Evolutionary conservation across 2,329 filamentous ascomycete genomes (phyloP).

Genomic region (Trichoderma lentiforme): DNA sequence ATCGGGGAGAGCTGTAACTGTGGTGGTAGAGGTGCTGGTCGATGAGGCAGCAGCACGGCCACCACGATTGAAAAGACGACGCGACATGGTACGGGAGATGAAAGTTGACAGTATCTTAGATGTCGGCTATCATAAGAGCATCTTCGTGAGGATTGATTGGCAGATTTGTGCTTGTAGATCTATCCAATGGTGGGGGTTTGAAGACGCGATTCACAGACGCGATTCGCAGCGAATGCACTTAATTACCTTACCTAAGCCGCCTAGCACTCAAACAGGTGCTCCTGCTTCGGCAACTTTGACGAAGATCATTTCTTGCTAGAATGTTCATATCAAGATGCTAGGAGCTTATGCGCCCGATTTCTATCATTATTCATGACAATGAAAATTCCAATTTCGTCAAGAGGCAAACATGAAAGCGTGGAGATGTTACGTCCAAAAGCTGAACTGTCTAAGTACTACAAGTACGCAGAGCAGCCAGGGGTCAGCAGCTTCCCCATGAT

Average conservation of each 20-base stretch:
- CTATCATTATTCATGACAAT: background rate
- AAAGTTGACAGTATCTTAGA: background rate
- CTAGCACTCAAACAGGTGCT: background rate
- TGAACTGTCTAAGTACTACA: background rate
- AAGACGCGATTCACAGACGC: conserved; percentile 8
- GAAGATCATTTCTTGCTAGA: background rate
- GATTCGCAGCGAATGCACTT: background rate
- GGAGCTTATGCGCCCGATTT: background rate
- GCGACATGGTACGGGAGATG: conserved; percentile 29
- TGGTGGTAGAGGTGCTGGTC: conserved; percentile 24
- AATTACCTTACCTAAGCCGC: background rate
- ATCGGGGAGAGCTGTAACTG: conserved; percentile 36
- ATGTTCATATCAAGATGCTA: background rate
- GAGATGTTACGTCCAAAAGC: background rate
- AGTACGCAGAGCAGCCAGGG: background rate
- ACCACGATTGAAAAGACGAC: conserved; percentile 31
- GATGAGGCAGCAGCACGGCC: conserved; percentile 19
- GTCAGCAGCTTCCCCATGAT: background rate
- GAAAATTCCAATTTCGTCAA: background rate
- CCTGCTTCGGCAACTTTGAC: background rate
- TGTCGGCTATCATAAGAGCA: background rate
- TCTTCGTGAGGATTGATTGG: background rate
- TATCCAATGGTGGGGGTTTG: conserved; percentile 7
- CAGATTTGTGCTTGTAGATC: background rate
- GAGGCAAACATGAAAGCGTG: background rate